Evolutionary conservation across 805 yeast genomes (phyloP), one percentile per base, ranked within the genome.

Genomic region (Candida maesae): DNA sequence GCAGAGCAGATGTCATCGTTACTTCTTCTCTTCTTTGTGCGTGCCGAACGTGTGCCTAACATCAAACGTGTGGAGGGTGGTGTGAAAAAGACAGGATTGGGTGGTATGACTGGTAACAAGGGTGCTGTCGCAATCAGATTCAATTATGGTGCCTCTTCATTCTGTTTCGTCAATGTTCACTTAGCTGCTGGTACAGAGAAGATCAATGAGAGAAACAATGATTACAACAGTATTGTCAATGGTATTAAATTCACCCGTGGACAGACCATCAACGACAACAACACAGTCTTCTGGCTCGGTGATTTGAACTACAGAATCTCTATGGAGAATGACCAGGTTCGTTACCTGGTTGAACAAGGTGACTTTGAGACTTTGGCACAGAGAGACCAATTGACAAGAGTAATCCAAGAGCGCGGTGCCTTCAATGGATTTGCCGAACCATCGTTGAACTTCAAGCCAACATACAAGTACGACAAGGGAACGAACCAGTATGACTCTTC

Each of bases 101-200:
- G 97, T 28, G 99, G 99, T 33, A 91, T 93, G 67, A 79, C 98
- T 0, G 99, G 97, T 14, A 91, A 93, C 60, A 91, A 91, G 61
- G 99, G 99, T 33, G 96, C 95, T 4, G 95, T 90, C 45, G 96
- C 95, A 0, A 87, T 93, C 13, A 73, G 96, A 46, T 85, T 91
- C 63, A 78, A 83, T 37, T 87, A 75, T 61, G 93, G 93, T 1
- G 74, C 79, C 24, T 83, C 96, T 0, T 71, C 84, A 2, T 82
- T 89, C 55, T 89, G 95, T 48, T 78, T 89, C 56, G 74, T 93
- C 20, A 91, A 93, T 38, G 85, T 95, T 1, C 99, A 93, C 66
- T 66, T 93, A 50, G 96, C 99, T 0, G 97, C 99, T 0, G 99
- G 99, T 2, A 74, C 79, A 17, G 72, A 70, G 32, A 93, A 93